These are phyloP conservation scores for Fusarium drepaniforme DNA, from an alignment of 2,329 filamentous ascomycete species.

Conservation along the genomic window DNA sequence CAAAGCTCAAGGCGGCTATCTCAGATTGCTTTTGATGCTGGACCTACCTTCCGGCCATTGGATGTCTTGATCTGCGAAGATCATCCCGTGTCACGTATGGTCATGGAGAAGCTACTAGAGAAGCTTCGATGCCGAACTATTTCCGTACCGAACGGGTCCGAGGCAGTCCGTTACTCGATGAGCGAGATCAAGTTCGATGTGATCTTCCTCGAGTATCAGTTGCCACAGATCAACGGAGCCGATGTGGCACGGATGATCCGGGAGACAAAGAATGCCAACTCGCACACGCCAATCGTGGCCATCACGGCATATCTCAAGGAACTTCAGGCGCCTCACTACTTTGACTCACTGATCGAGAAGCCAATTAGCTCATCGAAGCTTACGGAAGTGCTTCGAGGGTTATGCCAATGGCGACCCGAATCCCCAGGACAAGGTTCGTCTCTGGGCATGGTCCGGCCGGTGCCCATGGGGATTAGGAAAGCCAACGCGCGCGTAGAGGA, in stretches of 20 bases:
- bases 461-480: conserved; percentile 75
- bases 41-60: conserved; percentile 87
- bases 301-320: conserved; percentile 99
- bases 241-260: conserved; percentile 98
- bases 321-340: conserved; percentile 93
- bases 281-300: conserved; percentile 93
- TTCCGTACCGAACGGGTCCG: conserved; percentile 88
- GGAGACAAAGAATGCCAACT: conserved; percentile 95
- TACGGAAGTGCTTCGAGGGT: conserved; percentile 85
- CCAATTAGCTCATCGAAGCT: conserved; percentile 94
- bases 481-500: conserved; percentile 76
- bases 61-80: conserved; percentile 98
- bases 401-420: conserved; percentile 95
- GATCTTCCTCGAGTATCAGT: conserved; percentile 97
- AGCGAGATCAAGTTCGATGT: conserved; percentile 99
- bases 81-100: conserved; percentile 94
- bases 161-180: conserved; percentile 93
- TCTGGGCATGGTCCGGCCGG: conserved; percentile 66
- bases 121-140: conserved; percentile 96
- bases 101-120: conserved; percentile 98
- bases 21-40: conserved; percentile 86
- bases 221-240: conserved; percentile 93
- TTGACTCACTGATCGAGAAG: conserved; percentile 95
- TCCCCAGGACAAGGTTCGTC: conserved; percentile 59
- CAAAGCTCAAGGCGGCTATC: conserved; percentile 96